Conservation (phyloP, 331 rosid species). For the Malus hybrid region DNA sequence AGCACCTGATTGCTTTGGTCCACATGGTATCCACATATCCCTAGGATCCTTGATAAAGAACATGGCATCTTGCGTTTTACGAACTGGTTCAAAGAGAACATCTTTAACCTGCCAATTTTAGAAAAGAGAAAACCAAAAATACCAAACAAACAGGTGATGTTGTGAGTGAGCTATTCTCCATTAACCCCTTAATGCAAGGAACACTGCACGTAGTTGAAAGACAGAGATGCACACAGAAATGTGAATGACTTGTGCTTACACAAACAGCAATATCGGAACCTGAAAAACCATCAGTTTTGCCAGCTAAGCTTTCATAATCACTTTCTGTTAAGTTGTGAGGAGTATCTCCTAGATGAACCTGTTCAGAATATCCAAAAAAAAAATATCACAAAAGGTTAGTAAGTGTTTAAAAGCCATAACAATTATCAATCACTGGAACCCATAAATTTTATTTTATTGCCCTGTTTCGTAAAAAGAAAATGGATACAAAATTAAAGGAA, state of each 20-base stretch:
- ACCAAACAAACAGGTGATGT: neutral
- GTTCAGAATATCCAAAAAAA: slow-evolving; percentile 10
- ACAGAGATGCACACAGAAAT: neutral
- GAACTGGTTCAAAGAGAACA: slow-evolving; percentile 93
- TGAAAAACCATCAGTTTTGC: slow-evolving; percentile 88
- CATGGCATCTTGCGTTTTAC: slow-evolving; percentile 98
- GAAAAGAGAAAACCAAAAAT: neutral
- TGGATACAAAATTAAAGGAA: slow-evolving; percentile 6
- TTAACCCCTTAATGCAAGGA: neutral
- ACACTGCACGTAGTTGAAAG: neutral
- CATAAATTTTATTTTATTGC: neutral
- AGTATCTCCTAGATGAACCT: slow-evolving; percentile 99
- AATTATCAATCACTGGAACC: neutral
- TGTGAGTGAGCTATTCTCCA: neutral
- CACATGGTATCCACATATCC: slow-evolving; percentile 86
- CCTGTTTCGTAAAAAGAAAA: neutral
- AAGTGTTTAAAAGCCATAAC: neutral
- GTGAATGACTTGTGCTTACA: slow-evolving; percentile 46
- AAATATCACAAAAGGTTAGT: neutral
- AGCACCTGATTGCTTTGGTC: slow-evolving; percentile 76
- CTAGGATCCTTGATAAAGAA: slow-evolving; percentile 59
- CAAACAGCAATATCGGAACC: slow-evolving; percentile 95
- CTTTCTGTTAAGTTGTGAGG: slow-evolving; percentile 84
- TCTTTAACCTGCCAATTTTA: slow-evolving; percentile 67
- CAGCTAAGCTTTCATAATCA: slow-evolving; percentile 80